Percentiles rank a stretch among this genome's conserved stretches.
phyloP scores from a whole-genome alignment of 2,329 filamentous ascomycete genomes.

The Tolypocladium tropicale region DNA sequence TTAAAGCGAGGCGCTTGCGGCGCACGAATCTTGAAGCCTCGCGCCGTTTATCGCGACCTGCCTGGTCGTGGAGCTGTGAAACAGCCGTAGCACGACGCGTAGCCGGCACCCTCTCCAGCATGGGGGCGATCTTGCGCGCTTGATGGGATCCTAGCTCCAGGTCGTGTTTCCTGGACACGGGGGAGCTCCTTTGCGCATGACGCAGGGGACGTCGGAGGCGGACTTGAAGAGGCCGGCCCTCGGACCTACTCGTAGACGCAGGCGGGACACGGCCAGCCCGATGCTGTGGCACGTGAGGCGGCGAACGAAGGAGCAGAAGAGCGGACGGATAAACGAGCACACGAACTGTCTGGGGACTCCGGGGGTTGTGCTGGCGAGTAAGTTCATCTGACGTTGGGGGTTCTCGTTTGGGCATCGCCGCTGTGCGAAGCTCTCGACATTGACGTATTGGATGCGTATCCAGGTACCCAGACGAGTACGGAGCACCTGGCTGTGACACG shows the following conservation, averaged over 20 bases:
- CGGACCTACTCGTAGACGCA: neutral
- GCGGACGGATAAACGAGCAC: neutral
- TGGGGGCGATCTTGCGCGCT: no score
- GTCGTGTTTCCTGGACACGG: neutral
- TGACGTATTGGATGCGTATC: neutral
- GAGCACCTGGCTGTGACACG: no score
- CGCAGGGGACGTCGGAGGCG: neutral
- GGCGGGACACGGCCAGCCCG: neutral
- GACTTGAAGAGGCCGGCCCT: neutral
- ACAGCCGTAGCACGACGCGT: neutral
- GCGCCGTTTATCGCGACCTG: neutral
- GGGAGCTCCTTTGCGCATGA: neutral
- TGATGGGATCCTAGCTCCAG: no score
- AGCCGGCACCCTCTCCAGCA: neutral
- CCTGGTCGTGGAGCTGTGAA: neutral
- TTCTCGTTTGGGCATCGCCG: neutral
- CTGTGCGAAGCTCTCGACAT: neutral
- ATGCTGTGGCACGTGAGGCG: neutral
- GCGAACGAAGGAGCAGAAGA: neutral
- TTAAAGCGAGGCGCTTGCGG: neutral
- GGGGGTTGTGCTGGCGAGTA: neutral
- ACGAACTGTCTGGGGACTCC: neutral
- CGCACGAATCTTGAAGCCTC: neutral
- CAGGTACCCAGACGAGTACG: no score
- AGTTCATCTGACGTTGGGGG: neutral